Evolutionary conservation across 2,329 filamentous ascomycete species (phyloP).

Genomic region (Ciborinia camelliae): DNA sequence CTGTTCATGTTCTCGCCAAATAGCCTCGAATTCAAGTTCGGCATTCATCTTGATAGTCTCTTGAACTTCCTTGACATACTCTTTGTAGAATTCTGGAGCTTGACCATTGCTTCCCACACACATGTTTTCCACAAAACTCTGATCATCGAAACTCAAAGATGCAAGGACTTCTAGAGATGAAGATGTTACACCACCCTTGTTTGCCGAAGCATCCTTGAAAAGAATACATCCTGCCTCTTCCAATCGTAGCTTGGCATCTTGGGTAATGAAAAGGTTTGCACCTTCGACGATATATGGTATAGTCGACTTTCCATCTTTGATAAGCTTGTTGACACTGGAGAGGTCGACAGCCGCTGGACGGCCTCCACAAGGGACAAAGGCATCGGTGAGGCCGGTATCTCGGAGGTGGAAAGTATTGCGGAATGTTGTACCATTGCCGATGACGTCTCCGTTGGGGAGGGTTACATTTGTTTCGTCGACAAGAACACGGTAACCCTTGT

Average conservation of each 20-base stretch:
- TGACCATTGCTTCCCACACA: constrained; percentile 75
- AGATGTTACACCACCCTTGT: constrained; percentile 97
- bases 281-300: constrained; percentile 97
- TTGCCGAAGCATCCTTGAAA: constrained; percentile 96
- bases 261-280: constrained; percentile 97
- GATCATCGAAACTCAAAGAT: constrained; percentile 89
- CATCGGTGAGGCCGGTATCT: constrained; percentile 70
- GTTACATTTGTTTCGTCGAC: constrained; percentile 86
- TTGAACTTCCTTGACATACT: constrained; percentile 90
- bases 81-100: constrained; percentile 85
- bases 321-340: constrained; percentile 79
- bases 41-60: constrained; percentile 88
- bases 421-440: constrained; percentile 92
- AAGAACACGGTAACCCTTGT: constrained; percentile 84
- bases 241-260: constrained; percentile 92
- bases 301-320: constrained; percentile 79
- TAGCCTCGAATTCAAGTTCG: constrained; percentile 91
- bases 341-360: constrained; percentile 96
- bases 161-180: constrained; percentile 95
- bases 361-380: constrained; percentile 94
- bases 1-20: constrained; percentile 89
- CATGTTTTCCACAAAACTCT: constrained; percentile 88
- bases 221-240: constrained; percentile 93
- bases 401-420: constrained; percentile 96
- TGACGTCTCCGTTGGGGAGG: constrained; percentile 81